Conservation (phyloP, 2,329 filamentous ascomycete species). For the Penicillium italicum region DNA sequence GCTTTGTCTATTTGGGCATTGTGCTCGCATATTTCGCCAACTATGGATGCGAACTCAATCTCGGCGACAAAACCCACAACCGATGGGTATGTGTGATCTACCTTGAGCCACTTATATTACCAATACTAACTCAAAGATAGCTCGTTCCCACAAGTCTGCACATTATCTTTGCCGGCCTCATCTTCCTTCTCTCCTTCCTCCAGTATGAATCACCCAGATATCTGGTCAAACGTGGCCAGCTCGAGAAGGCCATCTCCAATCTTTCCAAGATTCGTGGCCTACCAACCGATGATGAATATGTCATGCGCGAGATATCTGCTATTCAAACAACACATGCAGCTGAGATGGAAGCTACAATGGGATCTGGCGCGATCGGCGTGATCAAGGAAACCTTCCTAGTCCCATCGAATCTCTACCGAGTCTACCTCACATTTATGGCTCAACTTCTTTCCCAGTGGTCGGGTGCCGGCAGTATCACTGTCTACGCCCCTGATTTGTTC, state of each 20-base stretch:
- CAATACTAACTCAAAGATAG: conserved; percentile 18
- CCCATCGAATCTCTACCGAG: conserved; percentile 66
- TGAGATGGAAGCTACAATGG: conserved; percentile 68
- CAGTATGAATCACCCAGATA: conserved; percentile 68
- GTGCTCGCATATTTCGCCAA: conserved; percentile 76
- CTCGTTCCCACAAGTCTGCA: conserved; percentile 68
- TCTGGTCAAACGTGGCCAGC: conserved; percentile 61
- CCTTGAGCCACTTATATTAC: too few species aligned
- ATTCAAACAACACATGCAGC: conserved; percentile 66
- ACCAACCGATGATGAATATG: conserved; percentile 57
- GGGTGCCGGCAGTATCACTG: conserved; percentile 69
- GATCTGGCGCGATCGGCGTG: conserved; percentile 61
- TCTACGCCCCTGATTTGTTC: conserved; percentile 74
- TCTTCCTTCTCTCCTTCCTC: conserved; percentile 66
- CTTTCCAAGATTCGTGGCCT: conserved; percentile 59
- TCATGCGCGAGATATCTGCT: conserved; percentile 58
- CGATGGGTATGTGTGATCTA: conserved; percentile 52
- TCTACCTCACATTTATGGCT: conserved; percentile 64
- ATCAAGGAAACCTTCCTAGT: conserved; percentile 66
- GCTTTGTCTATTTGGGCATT: conserved; percentile 64
- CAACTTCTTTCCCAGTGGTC: conserved; percentile 74
- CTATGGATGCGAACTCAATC: conserved; percentile 57
- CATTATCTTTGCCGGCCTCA: conserved; percentile 71
- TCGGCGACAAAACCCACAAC: conserved; percentile 42
- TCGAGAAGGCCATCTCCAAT: conserved; percentile 45